These are phyloP conservation scores for Camelina laxa DNA, from an alignment of 345 rosid species.

Conservation along the genomic window DNA sequence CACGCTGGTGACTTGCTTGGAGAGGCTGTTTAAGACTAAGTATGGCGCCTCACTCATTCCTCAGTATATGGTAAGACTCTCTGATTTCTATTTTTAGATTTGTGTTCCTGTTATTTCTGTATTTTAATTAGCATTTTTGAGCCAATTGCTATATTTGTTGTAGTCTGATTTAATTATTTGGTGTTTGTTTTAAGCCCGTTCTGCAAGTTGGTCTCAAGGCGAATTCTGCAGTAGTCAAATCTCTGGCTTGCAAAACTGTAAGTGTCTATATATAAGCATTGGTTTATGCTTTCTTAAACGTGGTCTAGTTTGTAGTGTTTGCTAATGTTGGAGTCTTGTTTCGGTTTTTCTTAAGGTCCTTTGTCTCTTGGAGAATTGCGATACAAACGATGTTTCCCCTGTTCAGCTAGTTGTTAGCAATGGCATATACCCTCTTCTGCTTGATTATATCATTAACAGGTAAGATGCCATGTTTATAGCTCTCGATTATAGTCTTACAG, in stretches of 20 bases:
- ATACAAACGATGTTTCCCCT: constrained; percentile 51
- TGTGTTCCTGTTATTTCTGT: constrained; percentile 2
- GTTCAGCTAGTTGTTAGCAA: constrained; percentile 56
- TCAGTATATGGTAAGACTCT: constrained; percentile 65
- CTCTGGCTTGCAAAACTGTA: constrained; percentile 88
- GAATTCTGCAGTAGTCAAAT: constrained; percentile 58
- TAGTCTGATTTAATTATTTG: constrained; percentile 8
- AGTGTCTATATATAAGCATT: constrained; percentile 27
- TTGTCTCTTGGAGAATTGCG: constrained; percentile 60
- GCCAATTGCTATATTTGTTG: constrained; percentile 11
- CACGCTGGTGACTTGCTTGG: constrained; percentile 70
- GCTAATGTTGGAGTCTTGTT: constrained; percentile 26
- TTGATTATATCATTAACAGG: constrained; percentile 72
- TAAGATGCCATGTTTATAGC: constrained; percentile 41
- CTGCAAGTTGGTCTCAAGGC: constrained; percentile 75
- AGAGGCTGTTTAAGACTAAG: constrained; percentile 68
- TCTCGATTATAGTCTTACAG: not conserved
- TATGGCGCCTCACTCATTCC: constrained; percentile 83
- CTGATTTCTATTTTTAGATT: not conserved
- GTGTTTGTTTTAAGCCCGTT: constrained; percentile 58
- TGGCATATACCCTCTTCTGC: constrained; percentile 74
- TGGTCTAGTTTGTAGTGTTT: not conserved
- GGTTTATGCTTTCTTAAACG: not conserved
- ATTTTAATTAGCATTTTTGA: not conserved
- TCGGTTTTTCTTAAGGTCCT: constrained; percentile 51